phyloP scores from a whole-genome alignment of 2,329 filamentous ascomycete genomes.

The Knoxdaviesia capensis region DNA sequence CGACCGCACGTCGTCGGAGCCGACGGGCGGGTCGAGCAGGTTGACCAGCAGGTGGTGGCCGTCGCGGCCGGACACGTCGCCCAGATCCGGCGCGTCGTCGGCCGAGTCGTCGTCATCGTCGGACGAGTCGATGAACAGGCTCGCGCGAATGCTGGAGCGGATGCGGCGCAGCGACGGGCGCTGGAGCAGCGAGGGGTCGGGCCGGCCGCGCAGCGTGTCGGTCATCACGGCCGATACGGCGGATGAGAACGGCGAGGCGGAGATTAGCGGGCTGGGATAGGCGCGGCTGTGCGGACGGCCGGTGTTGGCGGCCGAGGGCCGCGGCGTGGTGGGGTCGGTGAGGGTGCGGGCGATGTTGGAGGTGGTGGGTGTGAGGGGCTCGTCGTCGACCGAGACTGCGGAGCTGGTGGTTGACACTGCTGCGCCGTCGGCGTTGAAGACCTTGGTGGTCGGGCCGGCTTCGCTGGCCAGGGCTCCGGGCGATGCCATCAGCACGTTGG shows the following conservation, averaged over 20 bases:
- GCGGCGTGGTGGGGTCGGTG: constrained; percentile 6
- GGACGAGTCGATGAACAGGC: constrained; percentile 30
- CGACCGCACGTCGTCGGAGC: background rate
- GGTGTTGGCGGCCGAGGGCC: constrained; percentile 4
- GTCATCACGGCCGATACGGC: constrained; percentile 37
- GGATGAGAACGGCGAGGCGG: constrained; percentile 37
- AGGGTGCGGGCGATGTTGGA: constrained; percentile 4
- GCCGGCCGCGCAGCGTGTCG: constrained; percentile 27
- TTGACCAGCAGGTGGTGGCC: constrained; percentile 1
- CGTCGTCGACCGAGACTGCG: constrained; percentile 12
- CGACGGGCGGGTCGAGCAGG: constrained; percentile 2
- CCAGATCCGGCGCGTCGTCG: constrained; percentile 1
- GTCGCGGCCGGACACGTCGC: background rate
- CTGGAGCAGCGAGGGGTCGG: constrained; percentile 15
- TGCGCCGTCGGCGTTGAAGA: too few species aligned
- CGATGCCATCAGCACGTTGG: too few species aligned
- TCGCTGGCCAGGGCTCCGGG: constrained; percentile 12
- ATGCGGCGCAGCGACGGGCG: constrained; percentile 25
- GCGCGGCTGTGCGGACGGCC: constrained; percentile 15
- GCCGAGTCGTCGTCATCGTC: constrained; percentile 13
- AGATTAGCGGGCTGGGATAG: constrained; percentile 29
- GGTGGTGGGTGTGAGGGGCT: constrained; percentile 11
- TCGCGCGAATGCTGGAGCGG: constrained; percentile 29
- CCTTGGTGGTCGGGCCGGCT: constrained; percentile 5
- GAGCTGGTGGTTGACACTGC: constrained; percentile 10